Base-by-base conservation (phyloP, 2,329 filamentous ascomycete genomes). In the Davidsoniella neocaledoniae region DNA sequence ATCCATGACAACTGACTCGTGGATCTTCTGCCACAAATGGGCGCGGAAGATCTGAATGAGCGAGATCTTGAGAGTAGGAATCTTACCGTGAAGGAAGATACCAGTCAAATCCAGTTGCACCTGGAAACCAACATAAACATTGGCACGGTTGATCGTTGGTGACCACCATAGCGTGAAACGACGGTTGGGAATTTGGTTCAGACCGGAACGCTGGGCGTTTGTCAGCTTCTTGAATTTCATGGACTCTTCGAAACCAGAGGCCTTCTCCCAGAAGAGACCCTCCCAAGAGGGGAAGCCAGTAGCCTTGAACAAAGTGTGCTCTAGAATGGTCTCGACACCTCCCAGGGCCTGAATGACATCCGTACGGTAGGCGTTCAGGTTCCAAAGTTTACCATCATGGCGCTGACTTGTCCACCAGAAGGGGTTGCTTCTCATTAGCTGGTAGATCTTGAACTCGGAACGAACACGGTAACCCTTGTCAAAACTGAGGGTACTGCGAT, bases 211-310 rank as follows among this genome's bases (percentile, higher is more conserved):
- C 64, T 98, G 91, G 1, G 91, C 91, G 59, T 98, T 98, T 0
- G 91, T 98, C 53, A 98, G 70, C 65, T 98, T 98, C 68, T 98
- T 98, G 73, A 95, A 98, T 57, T 96, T 94, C 91, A 98, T 96
- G 0, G 61, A 66, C 43, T 76, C 72, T 57, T 73, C 67, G 52
- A 79, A 79, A 55, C 74, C 73, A 51, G 57, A 65, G 3, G 68
- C 81, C 53, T 79, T 76, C 57, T 88, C 83, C 86, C 88, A 94
- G 61, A 94, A 95, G 3, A 94, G 71, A 56, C 91, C 91, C 64
- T 98, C 91, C 91, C 91, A 98, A 0, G 83, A 91, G 2, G 88
- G 85, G 62, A 98, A 96, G 5, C 88, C 91, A 0, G 91, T 98
- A 1, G 90, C 91, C 60, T 94, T 94, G 74, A 96, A 96, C 6